These are phyloP conservation scores for Phytophthora litchii DNA, from an alignment of 352 stramenopile genomes.

Conservation along the genomic window DNA sequence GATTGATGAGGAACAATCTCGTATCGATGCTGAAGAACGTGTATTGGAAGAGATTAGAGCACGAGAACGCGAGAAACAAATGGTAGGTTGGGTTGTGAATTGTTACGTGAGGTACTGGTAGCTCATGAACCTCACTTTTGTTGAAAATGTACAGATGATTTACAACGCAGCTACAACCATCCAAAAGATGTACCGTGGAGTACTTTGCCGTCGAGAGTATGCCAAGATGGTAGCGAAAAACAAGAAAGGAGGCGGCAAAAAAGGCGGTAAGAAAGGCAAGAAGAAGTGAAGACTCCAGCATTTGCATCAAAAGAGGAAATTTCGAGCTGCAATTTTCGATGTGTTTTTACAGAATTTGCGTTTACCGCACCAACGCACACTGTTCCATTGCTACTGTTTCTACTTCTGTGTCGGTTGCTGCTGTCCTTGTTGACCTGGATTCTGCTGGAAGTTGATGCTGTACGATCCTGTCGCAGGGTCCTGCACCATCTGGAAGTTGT, in stretches of 20 bases:
- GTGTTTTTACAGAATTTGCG: conserved; percentile 9
- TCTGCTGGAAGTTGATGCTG: conserved; percentile 95
- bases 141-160: conserved; percentile 51
- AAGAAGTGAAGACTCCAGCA: conserved; percentile 35
- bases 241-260: conserved; percentile 77
- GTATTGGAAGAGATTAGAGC: conserved; percentile 74
- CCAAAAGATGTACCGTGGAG: conserved; percentile 83
- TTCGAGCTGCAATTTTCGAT: no score
- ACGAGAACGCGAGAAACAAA: conserved; percentile 74
- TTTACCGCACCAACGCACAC: conserved; percentile 7
- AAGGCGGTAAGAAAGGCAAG: conserved; percentile 48
- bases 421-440: conserved; percentile 32
- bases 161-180: conserved; percentile 74
- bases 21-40: conserved; percentile 82
- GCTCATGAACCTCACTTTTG: not conserved
- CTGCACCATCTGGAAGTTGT: conserved; percentile 99
- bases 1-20: conserved; percentile 86
- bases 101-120: not conserved
- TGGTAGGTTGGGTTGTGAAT: conserved; percentile 40
- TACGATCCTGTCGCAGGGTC: conserved; percentile 97
- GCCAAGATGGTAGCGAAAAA: conserved; percentile 82
- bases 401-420: conserved; percentile 8
- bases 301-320: no score
- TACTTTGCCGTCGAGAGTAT: conserved; percentile 67
- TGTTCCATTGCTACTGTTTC: not conserved